Conservation (phyloP, 768 basidiomycete genomes). For the Dendrothele bispora region DNA sequence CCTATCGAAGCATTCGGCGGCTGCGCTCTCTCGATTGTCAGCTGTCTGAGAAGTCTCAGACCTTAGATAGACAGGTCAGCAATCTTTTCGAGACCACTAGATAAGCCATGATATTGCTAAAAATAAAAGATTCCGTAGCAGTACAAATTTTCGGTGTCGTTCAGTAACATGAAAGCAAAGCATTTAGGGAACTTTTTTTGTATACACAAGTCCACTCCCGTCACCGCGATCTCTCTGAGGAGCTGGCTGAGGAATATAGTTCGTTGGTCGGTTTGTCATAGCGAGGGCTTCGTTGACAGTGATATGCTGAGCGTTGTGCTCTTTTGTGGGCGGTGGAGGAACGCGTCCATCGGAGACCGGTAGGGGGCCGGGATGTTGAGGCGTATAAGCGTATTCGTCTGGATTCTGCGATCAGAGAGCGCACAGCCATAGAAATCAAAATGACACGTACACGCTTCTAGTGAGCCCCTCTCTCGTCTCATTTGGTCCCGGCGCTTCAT, state of each 20-base stretch:
- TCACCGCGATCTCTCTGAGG: conserved; percentile 3
- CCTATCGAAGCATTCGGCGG: too few relatives aligned
- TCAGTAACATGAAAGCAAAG: too few relatives aligned
- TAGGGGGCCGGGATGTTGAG: not conserved
- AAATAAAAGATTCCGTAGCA: too few relatives aligned
- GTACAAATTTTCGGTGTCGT: too few relatives aligned
- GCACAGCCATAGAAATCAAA: not conserved
- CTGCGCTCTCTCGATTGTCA: too few relatives aligned
- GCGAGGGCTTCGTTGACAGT: conserved; percentile 2
- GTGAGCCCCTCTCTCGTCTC: not conserved
- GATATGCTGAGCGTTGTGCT: conserved; percentile 2
- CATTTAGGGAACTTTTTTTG: conserved; percentile 5
- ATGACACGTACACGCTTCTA: not conserved
- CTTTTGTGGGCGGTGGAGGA: not conserved
- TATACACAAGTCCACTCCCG: conserved; percentile 2
- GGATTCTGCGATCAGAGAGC: not conserved
- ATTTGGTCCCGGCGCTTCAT: not conserved
- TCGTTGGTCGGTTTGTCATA: not conserved
- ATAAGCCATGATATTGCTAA: too few relatives aligned
- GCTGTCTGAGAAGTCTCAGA: too few relatives aligned
- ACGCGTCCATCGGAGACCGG: not conserved
- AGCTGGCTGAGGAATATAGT: conserved; percentile 3
- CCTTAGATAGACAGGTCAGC: too few relatives aligned
- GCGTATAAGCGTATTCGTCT: not conserved
- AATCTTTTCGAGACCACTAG: too few relatives aligned